Percentiles rank a stretch among this genome's conserved stretches.
Evolutionary conservation across 1,139 yeast genomes (phyloP).

Genomic region (Geotrichum aggregatum): DNA sequence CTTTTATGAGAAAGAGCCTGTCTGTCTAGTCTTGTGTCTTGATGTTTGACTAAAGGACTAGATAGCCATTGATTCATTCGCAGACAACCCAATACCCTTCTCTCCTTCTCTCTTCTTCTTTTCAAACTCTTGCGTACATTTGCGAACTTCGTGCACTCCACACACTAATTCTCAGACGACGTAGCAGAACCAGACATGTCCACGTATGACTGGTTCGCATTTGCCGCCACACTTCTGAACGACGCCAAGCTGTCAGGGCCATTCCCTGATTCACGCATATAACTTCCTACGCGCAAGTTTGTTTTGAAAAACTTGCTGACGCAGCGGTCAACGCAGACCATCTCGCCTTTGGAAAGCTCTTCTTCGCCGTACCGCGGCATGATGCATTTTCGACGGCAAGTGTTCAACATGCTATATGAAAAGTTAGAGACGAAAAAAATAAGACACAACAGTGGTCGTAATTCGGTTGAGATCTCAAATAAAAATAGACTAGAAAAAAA

Average conservation of each 20-base stretch:
- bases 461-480: neutral
- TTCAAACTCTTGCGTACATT: neutral
- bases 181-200: no score
- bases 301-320: constrained; percentile 68
- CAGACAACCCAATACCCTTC: neutral
- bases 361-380: constrained; percentile 72
- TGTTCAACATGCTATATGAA: constrained; percentile 49
- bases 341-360: constrained; percentile 75
- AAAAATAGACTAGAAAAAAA: neutral
- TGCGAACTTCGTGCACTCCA: no score
- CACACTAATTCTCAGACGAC: no score
- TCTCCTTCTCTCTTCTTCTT: neutral
- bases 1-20: no score
- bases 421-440: constrained; percentile 3
- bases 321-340: constrained; percentile 71
- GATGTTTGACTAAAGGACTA: no score
- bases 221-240: constrained; percentile 16
- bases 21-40: no score
- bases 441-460: constrained; percentile 5
- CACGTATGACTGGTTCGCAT: neutral
- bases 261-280: constrained; percentile 36
- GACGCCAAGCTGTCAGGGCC: constrained; percentile 27
- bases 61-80: no score
- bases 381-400: constrained; percentile 68
- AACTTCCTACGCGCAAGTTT: constrained; percentile 58